These are phyloP conservation scores for Tetrahymena malaccensis DNA, from an alignment of 73 alveolate genomes.

Conservation along the genomic window DNA sequence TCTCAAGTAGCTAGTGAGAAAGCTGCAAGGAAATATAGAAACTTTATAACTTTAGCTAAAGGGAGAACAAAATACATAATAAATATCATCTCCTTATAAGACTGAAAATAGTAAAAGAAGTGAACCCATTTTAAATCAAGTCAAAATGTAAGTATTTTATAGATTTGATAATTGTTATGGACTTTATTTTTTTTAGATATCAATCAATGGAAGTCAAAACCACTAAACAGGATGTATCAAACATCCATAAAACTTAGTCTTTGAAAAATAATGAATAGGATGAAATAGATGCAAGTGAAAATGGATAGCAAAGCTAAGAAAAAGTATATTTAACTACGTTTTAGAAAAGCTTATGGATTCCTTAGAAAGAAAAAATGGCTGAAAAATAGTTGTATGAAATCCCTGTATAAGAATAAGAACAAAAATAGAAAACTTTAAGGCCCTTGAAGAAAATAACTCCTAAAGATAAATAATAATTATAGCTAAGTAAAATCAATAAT, in stretches of 20 bases:
- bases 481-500: not conserved
- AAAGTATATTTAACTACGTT: not conserved
- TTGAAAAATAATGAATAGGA: not conserved
- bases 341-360: not conserved
- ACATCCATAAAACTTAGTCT: not conserved
- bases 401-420: not conserved
- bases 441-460: not conserved
- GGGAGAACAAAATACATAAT: not conserved
- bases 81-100: not conserved
- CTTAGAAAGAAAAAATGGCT: not conserved
- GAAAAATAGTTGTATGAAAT: not conserved
- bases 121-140: not conserved
- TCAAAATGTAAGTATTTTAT: not conserved
- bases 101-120: not conserved
- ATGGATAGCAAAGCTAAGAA: not conserved
- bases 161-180: not conserved
- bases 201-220: not conserved
- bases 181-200: not conserved
- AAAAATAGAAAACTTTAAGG: not conserved
- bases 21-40: not conserved
- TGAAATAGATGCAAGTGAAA: not conserved
- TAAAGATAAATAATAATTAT: not conserved
- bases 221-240: not conserved
- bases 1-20: not conserved
- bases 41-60: not conserved